Evolutionary conservation across 441 rosid species (phyloP), one percentile per base, ranked within the genome.

Genomic region (Gossypium trilobum): DNA sequence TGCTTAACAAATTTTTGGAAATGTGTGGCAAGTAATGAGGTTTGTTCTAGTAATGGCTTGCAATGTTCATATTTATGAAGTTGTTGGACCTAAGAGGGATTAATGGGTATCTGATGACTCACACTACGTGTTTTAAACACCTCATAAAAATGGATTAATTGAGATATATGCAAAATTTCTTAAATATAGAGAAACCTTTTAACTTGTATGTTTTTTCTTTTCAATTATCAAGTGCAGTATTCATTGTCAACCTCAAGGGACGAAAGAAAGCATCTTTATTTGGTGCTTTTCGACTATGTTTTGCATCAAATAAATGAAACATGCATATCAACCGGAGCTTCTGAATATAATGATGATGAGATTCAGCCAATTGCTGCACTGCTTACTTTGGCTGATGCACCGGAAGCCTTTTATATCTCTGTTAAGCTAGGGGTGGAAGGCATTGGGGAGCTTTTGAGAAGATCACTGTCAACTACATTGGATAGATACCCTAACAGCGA

Each of bases 341-440:
- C 97, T 72, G 99, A 93, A 77, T 96, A 89, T 75, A 79, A 77
- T 73, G 90, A 88, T 77, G 96, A 96, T 77, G 98, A 96, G 82
- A 87, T 91, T 84, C 94, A 86, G 70, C 97, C 92, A 74, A 77
- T 93, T 74, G 94, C 99, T 65, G 78, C 83, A 73, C 80, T 91
- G 73, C 97, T 96, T 46, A 82, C 89, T 84, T 89, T 88, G 75
- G 97, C 92, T 42, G 91, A 89, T 81, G 98, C 98, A 27, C 96
- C 98, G 13, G 99, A 90, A 85, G 99, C 98, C 65, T 91, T 89
- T 85, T 90, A 85, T 82, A 90, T 93, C 77, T 87, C 99, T 85
- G 89, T 95, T 79, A 95, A 87, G 86, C 93, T 91, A 72, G 99
- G 99, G 59, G 84, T 91, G 63, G 97, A 93, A 82, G 99, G 99